Evolutionary conservation across 23 red algal genomes (phyloP), one percentile per base, ranked within the genome.

Genomic region (Gracilaria domingensis): DNA sequence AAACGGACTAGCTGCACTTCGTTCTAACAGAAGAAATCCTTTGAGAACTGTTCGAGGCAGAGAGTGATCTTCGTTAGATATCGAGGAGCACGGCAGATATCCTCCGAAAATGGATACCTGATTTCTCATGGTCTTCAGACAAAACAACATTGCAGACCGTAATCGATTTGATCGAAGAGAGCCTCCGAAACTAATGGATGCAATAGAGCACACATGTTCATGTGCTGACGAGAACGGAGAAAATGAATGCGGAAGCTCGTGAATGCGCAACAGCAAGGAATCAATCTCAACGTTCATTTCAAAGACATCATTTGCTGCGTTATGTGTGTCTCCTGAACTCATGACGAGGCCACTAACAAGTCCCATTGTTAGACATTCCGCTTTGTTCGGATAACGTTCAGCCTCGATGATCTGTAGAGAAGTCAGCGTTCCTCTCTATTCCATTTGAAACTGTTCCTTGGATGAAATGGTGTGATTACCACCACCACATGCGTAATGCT

Each of bases 311-410:
- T 90, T 75, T n/a, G 59, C 71, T 47, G 56, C 84, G 33, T 44
- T 75, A n/a, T 38, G 45, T 13, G 37, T 74, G 33, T 13, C 47
- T 58, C 42, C 65, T 58, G 84, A 78, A 69, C 58, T 61, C 66
- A 75, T 62, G 20, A 69, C 56, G 17, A 70, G 84, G 8, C 84
- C 84, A n/a, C 34, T 62, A 69, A 24, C 30, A 45, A 90, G 74
- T 16, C 87, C 87, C 23, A 90, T 70, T 34, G 74, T 79, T 36
- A 90, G 23, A 69, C 87, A 90, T 81, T 90, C 87, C 2, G 42
- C 12, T 12, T 39, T 20, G 32, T 47, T 48, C 12, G 87, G 87
- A 80, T 50, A 81, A 35, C 87, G 87, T 0, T 39, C 57, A 12
- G 53, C 87, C 36, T 81, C 37, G 17, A 90, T n/a, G 14, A 80